A percentile compares a stretch with the other conserved stretches of the same genome.
These are phyloP conservation scores for Colletotrichum horii DNA, from an alignment of 2,329 filamentous ascomycete species.

Conservation along the genomic window DNA sequence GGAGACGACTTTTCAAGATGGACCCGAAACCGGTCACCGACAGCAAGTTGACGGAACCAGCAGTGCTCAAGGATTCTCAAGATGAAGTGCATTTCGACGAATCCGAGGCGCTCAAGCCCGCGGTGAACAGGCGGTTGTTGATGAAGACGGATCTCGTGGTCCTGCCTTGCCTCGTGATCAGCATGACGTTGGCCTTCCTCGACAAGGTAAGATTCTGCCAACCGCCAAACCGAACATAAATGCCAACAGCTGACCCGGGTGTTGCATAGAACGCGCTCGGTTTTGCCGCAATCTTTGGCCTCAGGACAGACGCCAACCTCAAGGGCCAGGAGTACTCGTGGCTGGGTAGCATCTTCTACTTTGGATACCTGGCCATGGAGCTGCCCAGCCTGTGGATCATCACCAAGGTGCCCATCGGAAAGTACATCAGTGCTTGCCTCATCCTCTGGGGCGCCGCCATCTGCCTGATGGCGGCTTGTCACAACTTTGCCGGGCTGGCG, in stretches of 20 bases:
- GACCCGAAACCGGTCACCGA: background rate
- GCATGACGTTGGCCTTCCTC: slow-evolving; percentile 25
- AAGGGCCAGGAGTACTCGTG: slow-evolving; percentile 61
- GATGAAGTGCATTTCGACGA: background rate
- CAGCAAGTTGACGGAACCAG: background rate
- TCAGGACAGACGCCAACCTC: slow-evolving; percentile 54
- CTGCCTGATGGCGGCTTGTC: slow-evolving; percentile 40
- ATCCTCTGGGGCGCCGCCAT: slow-evolving; percentile 44
- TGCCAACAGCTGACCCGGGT: background rate
- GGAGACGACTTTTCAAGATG: background rate
- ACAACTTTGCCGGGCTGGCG: slow-evolving; percentile 26
- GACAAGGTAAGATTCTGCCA: slow-evolving; percentile 13
- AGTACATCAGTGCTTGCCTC: slow-evolving; percentile 26
- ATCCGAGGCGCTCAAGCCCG: background rate
- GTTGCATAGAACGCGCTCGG: slow-evolving; percentile 14
- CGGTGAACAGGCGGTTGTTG: slow-evolving; percentile 12
- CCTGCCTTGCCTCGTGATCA: slow-evolving; percentile 19
- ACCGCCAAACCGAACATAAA: background rate
- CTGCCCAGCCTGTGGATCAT: slow-evolving; percentile 63
- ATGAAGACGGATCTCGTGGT: slow-evolving; percentile 24
- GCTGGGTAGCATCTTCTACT: slow-evolving; percentile 60
- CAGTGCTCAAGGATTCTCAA: background rate
- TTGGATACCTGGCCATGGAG: slow-evolving; percentile 66
- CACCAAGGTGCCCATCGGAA: slow-evolving; percentile 40
- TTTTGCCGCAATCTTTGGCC: slow-evolving; percentile 60